Percentiles rank a stretch among this genome's conserved stretches.
phyloP scores from a whole-genome alignment of 2,329 filamentous ascomycete species.

The Orbilia brochopaga region DNA sequence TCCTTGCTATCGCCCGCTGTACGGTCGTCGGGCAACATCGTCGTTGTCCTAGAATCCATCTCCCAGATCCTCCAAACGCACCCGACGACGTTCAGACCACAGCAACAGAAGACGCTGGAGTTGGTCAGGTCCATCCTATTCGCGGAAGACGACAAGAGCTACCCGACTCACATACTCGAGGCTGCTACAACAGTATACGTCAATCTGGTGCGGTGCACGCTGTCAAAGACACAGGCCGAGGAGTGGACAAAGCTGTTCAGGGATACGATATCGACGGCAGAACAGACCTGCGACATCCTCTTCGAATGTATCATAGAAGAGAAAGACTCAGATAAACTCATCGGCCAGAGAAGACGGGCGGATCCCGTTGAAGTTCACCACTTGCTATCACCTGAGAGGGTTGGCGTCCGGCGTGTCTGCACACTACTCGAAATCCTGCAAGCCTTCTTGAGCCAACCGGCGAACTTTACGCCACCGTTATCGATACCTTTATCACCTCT shows the following conservation, averaged over 20 bases:
- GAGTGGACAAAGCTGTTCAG: constrained; percentile 44
- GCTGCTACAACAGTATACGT: constrained; percentile 25
- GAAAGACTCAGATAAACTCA: constrained; percentile 27
- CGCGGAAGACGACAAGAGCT: constrained; percentile 28
- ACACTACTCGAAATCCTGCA: constrained; percentile 11
- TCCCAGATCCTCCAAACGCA: constrained; percentile 52
- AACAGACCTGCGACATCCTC: constrained; percentile 36
- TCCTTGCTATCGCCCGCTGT: constrained; percentile 26
- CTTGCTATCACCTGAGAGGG: constrained; percentile 32
- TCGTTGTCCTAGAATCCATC: constrained; percentile 51
- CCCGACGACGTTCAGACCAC: constrained; percentile 54
- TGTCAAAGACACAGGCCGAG: constrained; percentile 26
- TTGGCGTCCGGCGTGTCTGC: constrained; percentile 15
- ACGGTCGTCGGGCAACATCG: constrained; percentile 15
- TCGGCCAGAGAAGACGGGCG: not conserved
- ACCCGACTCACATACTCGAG: constrained; percentile 6
- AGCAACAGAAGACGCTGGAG: constrained; percentile 44
- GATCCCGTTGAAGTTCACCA: constrained; percentile 15
- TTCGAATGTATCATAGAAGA: constrained; percentile 40
- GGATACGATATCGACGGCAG: constrained; percentile 18
- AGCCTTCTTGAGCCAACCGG: constrained; percentile 27
- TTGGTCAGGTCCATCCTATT: constrained; percentile 31
- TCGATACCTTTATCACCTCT: constrained; percentile 33
- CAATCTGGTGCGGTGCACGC: constrained; percentile 25
- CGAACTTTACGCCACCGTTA: constrained; percentile 14